Percentiles rank a stretch among this genome's conserved stretches.
Conservation (phyloP, 164 flowering plant genomes). For the Vitis riparia region DNA sequence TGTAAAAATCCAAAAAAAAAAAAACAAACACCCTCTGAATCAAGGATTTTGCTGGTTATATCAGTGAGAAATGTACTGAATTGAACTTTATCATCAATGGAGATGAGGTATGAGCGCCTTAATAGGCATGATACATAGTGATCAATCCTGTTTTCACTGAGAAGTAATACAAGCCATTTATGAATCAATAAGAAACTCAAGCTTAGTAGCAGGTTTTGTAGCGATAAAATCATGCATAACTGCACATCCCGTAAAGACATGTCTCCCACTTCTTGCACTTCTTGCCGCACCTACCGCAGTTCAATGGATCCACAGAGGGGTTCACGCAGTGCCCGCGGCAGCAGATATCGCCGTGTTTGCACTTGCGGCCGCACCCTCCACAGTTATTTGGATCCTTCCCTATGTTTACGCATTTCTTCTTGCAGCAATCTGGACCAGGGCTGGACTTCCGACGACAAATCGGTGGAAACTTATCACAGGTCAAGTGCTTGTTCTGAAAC, state of each 20-base stretch:
- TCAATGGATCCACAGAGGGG: constrained; percentile 4
- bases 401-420: constrained; percentile 21
- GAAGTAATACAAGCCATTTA: too few species aligned
- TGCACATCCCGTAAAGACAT: constrained; percentile 24
- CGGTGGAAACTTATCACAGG: constrained; percentile 9
- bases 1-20: too few species aligned
- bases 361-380: constrained; percentile 26
- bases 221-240: constrained; percentile 4
- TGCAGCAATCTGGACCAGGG: constrained; percentile 17
- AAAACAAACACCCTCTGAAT: too few species aligned
- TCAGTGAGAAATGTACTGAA: too few species aligned
- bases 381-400: constrained; percentile 17
- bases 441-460: constrained; percentile 11
- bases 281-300: constrained; percentile 25
- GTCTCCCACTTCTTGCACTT: constrained; percentile 12
- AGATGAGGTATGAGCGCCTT: too few species aligned
- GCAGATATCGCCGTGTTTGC: constrained; percentile 22
- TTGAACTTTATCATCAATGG: too few species aligned
- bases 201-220: too few species aligned
- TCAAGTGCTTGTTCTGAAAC: constrained; percentile 18
- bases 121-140: too few species aligned
- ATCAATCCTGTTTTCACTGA: too few species aligned
- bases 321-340: constrained; percentile 28
- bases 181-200: too few species aligned
- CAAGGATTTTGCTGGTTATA: too few species aligned